Conservation (phyloP, 73 alveolate genomes). For the Blepharisma stoltei region DNA sequence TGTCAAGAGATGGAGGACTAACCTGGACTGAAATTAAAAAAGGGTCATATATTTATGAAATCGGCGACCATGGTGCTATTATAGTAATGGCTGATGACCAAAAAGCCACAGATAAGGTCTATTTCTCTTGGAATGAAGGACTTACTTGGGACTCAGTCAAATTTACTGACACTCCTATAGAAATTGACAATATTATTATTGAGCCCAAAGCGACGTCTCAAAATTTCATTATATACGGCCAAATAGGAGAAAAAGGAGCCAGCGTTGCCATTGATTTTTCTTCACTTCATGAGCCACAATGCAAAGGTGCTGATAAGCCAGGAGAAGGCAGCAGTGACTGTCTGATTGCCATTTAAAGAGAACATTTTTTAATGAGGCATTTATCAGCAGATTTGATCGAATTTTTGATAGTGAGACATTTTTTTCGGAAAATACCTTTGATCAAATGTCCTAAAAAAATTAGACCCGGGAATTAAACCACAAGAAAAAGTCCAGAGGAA, state of each 20-base stretch:
- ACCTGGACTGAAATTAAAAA: slow-evolving; percentile 84
- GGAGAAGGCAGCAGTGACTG: slow-evolving; percentile 69
- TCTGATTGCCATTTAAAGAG: too few species aligned
- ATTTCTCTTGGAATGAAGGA: slow-evolving; percentile 87
- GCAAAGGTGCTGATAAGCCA: slow-evolving; percentile 77
- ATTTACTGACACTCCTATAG: slow-evolving; percentile 53
- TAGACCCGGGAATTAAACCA: too few species aligned
- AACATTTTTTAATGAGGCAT: too few species aligned
- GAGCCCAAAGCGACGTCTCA: slow-evolving; percentile 78
- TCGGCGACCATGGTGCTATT: slow-evolving; percentile 96
- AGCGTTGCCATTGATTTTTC: slow-evolving; percentile 70
- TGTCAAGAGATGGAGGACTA: slow-evolving; percentile 92
- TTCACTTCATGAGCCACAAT: slow-evolving; percentile 72
- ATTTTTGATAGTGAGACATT: too few species aligned
- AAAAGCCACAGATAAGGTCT: slow-evolving; percentile 61
- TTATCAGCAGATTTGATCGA: too few species aligned
- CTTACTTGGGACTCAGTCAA: slow-evolving; percentile 58
- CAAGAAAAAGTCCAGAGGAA: too few species aligned
- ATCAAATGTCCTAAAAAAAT: too few species aligned
- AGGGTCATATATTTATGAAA: slow-evolving; percentile 85
- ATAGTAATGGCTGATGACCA: slow-evolving; percentile 75
- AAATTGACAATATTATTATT: slow-evolving; percentile 68
- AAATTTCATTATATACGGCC: slow-evolving; percentile 78
- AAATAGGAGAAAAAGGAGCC: slow-evolving; percentile 50
- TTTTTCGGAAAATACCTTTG: too few species aligned